A percentile compares a stretch with the other conserved stretches of the same genome.
Conservation (phyloP, 257 asterid species). For the Solanum chaucha region DNA sequence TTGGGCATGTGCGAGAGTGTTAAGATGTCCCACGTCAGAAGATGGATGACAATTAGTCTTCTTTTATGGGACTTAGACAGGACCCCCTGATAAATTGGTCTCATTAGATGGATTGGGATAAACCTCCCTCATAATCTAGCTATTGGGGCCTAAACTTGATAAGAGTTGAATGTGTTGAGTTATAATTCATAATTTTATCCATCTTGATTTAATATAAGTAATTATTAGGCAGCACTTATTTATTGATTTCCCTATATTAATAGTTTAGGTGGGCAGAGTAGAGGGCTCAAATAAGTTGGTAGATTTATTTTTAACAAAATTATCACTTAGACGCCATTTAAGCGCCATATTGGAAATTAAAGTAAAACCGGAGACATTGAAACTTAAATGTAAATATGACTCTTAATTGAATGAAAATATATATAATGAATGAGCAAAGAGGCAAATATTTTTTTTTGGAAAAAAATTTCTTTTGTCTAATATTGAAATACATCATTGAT, state of each 20-base stretch:
- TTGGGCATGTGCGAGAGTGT: too few relatives aligned
- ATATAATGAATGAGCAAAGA: not conserved
- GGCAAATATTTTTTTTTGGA: not conserved
- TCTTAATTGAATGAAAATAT: not conserved
- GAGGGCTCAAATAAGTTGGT: not conserved
- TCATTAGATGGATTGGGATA: too few relatives aligned
- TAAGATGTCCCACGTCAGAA: too few relatives aligned
- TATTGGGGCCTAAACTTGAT: not conserved
- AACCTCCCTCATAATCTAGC: too few relatives aligned
- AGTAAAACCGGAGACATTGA: not conserved
- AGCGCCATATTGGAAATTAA: not conserved
- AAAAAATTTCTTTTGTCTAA: too few relatives aligned
- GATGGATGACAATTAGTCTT: too few relatives aligned
- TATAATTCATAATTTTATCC: not conserved
- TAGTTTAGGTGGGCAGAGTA: not conserved
- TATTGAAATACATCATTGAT: not conserved
- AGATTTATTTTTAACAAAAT: not conserved
- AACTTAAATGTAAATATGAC: too few relatives aligned
- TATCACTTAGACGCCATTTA: not conserved
- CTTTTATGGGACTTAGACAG: too few relatives aligned
- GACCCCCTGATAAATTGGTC: too few relatives aligned
- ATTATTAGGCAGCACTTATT: too few relatives aligned
- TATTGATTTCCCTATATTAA: too few relatives aligned
- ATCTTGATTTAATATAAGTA: not conserved
- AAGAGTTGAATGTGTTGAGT: too few relatives aligned